A percentile compares a stretch with the other conserved stretches of the same genome.
Evolutionary conservation across 805 yeast species (phyloP).

Genomic region (Yarrowia porcina): DNA sequence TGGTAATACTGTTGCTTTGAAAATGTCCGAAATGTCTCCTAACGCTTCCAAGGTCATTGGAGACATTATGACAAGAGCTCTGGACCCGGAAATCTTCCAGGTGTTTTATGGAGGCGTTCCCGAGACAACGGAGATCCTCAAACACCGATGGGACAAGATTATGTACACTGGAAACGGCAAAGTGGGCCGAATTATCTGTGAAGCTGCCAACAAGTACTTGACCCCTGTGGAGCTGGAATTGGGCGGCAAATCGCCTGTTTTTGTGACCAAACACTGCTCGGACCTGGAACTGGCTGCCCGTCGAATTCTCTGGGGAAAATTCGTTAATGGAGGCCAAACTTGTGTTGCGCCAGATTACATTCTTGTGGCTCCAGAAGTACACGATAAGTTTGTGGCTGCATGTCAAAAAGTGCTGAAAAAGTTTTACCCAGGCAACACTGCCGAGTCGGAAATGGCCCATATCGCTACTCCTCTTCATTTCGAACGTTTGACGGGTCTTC

Average conservation of each 20-base stretch:
- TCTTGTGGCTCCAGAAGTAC: constrained; percentile 57
- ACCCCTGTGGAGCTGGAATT: constrained; percentile 80
- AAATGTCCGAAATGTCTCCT: constrained; percentile 71
- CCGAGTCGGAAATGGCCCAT: constrained; percentile 50
- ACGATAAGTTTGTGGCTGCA: constrained; percentile 49
- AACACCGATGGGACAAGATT: constrained; percentile 72
- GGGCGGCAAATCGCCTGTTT: constrained; percentile 90
- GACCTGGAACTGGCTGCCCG: constrained; percentile 43
- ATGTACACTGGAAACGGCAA: constrained; percentile 76
- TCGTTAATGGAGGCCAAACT: constrained; percentile 84
- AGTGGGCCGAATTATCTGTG: constrained; percentile 75
- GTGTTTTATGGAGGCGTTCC: constrained; percentile 71
- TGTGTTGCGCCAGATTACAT: constrained; percentile 88
- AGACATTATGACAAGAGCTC: constrained; percentile 51
- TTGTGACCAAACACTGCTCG: constrained; percentile 34
- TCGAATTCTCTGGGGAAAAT: constrained; percentile 75
- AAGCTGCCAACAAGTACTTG: constrained; percentile 74
- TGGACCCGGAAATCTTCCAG: constrained; percentile 55
- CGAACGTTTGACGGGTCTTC: constrained; percentile 44
- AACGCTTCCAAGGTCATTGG: constrained; percentile 53
- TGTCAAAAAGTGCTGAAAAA: constrained; percentile 44
- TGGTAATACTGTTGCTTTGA: constrained; percentile 74
- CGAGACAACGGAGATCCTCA: constrained; percentile 58
- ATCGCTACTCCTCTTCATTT: constrained; percentile 56
- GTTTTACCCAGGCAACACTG: constrained; percentile 37